Evolutionary conservation across 192 early-diverging fungal species (phyloP).

Genomic region (Spizellomyces sp.): DNA sequence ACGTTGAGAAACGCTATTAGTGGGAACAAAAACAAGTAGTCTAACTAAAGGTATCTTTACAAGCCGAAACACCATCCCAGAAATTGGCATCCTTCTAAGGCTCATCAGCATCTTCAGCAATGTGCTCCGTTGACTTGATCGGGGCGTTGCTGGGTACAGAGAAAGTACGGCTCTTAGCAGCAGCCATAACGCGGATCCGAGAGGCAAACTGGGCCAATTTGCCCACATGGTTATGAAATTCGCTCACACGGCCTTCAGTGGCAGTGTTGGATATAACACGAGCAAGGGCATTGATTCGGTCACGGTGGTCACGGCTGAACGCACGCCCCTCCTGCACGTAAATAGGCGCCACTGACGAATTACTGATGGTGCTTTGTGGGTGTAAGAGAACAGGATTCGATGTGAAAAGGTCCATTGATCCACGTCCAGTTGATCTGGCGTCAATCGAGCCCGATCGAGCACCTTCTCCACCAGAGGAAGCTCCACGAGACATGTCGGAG

Average conservation of each 20-base stretch:
- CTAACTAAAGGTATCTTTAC: too few relatives aligned
- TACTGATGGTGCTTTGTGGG: background rate
- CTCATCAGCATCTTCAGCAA: too few relatives aligned
- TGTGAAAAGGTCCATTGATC: constrained; percentile 1
- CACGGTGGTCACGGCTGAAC: constrained; percentile 19
- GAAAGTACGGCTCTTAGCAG: background rate
- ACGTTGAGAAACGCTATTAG: too few relatives aligned
- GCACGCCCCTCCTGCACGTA: constrained; percentile 22
- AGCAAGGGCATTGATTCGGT: constrained; percentile 8
- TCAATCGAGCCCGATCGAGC: constrained; percentile 1
- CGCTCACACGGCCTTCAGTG: constrained; percentile 11
- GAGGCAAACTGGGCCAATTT: constrained; percentile 13
- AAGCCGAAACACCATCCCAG: too few relatives aligned
- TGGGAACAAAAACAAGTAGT: too few relatives aligned
- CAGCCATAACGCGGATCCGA: constrained; percentile 3
- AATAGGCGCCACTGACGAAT: background rate
- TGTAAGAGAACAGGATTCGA: background rate
- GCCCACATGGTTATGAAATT: constrained; percentile 19
- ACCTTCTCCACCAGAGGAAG: constrained; percentile 11
- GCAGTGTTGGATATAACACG: constrained; percentile 27
- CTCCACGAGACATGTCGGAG: background rate
- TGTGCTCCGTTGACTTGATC: too few relatives aligned
- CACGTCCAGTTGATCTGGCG: background rate
- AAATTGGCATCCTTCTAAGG: too few relatives aligned
- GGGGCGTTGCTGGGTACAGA: background rate